These are phyloP conservation scores for Olyra latifolia DNA, from an alignment of 176 grass and related monocot species.

Conservation along the genomic window DNA sequence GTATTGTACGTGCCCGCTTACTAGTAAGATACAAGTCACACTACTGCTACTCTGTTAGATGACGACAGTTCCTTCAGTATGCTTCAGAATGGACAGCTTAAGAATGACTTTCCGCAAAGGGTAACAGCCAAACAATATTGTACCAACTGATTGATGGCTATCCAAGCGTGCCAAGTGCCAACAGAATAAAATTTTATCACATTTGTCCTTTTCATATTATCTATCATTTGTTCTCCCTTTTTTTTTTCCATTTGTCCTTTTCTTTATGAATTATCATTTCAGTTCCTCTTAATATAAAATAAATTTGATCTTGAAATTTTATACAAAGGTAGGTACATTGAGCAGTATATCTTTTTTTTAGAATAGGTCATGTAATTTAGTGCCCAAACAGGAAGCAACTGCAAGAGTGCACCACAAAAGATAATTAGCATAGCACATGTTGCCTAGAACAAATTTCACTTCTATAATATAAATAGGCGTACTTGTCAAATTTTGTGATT, in stretches of 20 bases:
- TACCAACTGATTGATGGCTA: background rate
- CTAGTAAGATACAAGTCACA: background rate
- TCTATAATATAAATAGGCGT: background rate
- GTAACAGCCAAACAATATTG: background rate
- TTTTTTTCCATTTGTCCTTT: too few species aligned
- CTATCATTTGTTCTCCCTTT: too few species aligned
- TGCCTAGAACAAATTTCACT: background rate
- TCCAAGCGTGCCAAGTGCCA: conserved; percentile 1
- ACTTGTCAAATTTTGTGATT: background rate
- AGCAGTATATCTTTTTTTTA: background rate
- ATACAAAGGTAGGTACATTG: background rate
- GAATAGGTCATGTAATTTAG: background rate
- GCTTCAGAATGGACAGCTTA: conserved; percentile 7
- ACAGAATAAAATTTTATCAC: background rate
- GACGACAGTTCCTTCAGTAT: conserved; percentile 18
- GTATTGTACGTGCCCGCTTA: too few species aligned
- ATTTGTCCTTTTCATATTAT: too few species aligned
- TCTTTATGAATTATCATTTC: too few species aligned
- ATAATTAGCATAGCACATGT: background rate
- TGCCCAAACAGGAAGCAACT: background rate
- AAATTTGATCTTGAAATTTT: background rate
- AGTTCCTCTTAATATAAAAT: too few species aligned
- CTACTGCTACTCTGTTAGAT: background rate
- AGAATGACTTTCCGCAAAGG: background rate
- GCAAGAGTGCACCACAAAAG: background rate